These are phyloP conservation scores for Kregervanrija pseudodelftensis DNA, from an alignment of 805 yeast genomes.

Conservation along the genomic window DNA sequence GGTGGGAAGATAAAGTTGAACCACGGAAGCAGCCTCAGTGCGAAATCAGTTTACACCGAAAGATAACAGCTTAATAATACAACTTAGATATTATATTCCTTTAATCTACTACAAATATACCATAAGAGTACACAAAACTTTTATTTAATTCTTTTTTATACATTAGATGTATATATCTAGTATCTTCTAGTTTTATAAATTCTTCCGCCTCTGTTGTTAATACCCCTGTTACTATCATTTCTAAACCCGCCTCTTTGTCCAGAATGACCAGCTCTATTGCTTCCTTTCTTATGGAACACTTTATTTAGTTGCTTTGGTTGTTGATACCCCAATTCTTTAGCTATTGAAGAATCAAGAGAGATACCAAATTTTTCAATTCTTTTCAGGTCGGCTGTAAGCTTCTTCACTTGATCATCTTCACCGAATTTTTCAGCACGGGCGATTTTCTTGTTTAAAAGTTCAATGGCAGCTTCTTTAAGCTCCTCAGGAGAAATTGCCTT, in stretches of 20 bases:
- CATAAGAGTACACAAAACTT: too few species aligned
- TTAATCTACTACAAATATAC: too few species aligned
- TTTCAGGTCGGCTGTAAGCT: slow-evolving; percentile 53
- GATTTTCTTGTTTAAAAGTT: slow-evolving; percentile 58
- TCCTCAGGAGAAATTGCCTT: slow-evolving; percentile 55
- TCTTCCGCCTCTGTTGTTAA: neutral
- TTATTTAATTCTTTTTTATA: too few species aligned
- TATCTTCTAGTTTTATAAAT: neutral
- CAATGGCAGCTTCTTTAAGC: slow-evolving; percentile 60
- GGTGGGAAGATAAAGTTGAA: too few species aligned
- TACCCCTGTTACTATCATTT: neutral
- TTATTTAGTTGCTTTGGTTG: neutral
- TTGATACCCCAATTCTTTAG: slow-evolving; percentile 56
- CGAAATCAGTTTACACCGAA: too few species aligned
- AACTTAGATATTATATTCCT: too few species aligned
- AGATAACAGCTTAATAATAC: too few species aligned
- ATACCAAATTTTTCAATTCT: slow-evolving; percentile 85
- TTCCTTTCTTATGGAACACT: neutral
- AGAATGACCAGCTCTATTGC: too few species aligned
- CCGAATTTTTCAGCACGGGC: slow-evolving; percentile 76
- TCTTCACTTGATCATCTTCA: slow-evolving; percentile 42
- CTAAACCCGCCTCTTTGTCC: neutral
- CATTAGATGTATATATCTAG: neutral
- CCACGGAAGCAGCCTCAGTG: too few species aligned
- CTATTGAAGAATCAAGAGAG: slow-evolving; percentile 56